Evolutionary conservation across 2,329 filamentous ascomycete genomes (phyloP).

Genomic region (Aureobasidium mangrovei): DNA sequence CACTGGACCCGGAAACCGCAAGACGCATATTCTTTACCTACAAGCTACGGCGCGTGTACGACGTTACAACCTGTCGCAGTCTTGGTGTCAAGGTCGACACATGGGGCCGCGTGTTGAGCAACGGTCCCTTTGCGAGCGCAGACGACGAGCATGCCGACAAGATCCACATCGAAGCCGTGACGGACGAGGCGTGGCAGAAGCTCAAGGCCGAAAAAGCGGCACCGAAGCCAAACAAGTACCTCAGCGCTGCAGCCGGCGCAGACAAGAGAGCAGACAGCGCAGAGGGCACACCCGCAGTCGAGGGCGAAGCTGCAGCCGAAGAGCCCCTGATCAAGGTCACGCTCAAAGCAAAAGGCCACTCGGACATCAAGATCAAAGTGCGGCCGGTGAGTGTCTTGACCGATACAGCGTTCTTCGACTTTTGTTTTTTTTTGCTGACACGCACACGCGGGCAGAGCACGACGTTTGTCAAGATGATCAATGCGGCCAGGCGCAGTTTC

Average conservation of each 20-base stretch:
- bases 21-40: conserved; percentile 67
- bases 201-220: conserved; percentile 39
- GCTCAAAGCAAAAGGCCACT: conserved; percentile 43
- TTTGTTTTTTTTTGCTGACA: neutral
- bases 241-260: neutral
- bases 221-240: conserved; percentile 1
- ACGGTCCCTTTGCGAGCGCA: conserved; percentile 41
- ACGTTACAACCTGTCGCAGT: conserved; percentile 62
- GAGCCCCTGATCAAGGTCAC: conserved; percentile 35
- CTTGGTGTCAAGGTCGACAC: conserved; percentile 51
- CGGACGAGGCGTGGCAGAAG: conserved; percentile 51
- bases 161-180: conserved; percentile 73
- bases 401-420: neutral
- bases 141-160: conserved; percentile 44
- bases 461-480: conserved; percentile 52
- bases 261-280: conserved; percentile 15
- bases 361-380: conserved; percentile 44
- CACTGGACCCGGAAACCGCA: conserved; percentile 34
- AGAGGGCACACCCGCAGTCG: conserved; percentile 17
- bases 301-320: conserved; percentile 21
- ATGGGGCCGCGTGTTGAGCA: conserved; percentile 30
- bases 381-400: conserved; percentile 33
- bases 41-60: conserved; percentile 63
- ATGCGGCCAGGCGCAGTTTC: conserved; percentile 50
- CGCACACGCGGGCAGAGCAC: conserved; percentile 37